Percentiles rank a stretch among this genome's conserved stretches.
Evolutionary conservation across 2,329 filamentous ascomycete genomes (phyloP).

Genomic region (Colletotrichum eleusines): DNA sequence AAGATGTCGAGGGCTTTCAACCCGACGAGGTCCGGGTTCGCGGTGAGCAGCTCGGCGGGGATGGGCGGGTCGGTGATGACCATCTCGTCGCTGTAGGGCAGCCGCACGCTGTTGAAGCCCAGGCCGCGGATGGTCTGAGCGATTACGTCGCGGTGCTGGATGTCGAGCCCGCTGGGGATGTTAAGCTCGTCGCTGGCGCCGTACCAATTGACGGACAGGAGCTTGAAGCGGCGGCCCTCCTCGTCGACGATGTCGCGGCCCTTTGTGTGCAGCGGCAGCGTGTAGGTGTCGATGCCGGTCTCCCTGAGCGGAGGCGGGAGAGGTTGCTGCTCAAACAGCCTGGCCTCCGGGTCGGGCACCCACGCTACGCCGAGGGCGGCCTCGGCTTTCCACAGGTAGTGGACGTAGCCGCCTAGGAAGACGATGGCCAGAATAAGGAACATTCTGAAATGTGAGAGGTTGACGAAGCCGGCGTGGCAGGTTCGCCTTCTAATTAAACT

Average conservation of each 20-base stretch:
- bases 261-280: slow-evolving; percentile 68
- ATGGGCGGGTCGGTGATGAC: slow-evolving; percentile 71
- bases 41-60: slow-evolving; percentile 61
- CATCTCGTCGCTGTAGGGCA: slow-evolving; percentile 78
- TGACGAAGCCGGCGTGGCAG: slow-evolving; percentile 36
- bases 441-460: slow-evolving; percentile 46
- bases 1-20: slow-evolving; percentile 71
- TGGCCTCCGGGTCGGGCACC: slow-evolving; percentile 61
- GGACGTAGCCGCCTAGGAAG: slow-evolving; percentile 52
- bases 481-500: slow-evolving; percentile 18
- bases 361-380: slow-evolving; percentile 59
- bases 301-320: slow-evolving; percentile 58
- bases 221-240: slow-evolving; percentile 67
- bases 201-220: slow-evolving; percentile 78
- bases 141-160: slow-evolving; percentile 71
- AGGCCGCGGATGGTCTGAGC: slow-evolving; percentile 69
- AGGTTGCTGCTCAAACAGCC: slow-evolving; percentile 62
- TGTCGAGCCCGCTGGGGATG: slow-evolving; percentile 72
- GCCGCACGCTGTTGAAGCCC: slow-evolving; percentile 77
- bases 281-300: slow-evolving; percentile 60
- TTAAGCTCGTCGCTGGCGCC: slow-evolving; percentile 76
- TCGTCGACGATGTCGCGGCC: slow-evolving; percentile 73
- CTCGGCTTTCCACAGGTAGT: slow-evolving; percentile 61
- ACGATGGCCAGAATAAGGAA: slow-evolving; percentile 54
- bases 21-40: slow-evolving; percentile 71